A percentile compares a stretch with the other conserved stretches of the same genome.
phyloP scores from a whole-genome alignment of 805 yeast species.

The Ogataea nitratoaversa region DNA sequence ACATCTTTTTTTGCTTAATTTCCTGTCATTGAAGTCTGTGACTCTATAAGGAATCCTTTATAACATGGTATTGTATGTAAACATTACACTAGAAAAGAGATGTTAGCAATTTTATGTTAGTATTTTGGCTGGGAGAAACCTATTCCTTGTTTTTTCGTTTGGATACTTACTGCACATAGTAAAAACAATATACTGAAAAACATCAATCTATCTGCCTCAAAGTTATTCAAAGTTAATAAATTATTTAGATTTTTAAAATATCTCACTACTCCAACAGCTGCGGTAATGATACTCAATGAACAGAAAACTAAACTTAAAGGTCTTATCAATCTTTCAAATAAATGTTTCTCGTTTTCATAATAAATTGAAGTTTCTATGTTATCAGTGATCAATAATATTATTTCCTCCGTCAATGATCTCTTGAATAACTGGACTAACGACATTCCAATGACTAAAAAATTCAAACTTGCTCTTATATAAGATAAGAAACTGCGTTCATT shows the following conservation, averaged over 20 bases:
- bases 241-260: conserved; percentile 17
- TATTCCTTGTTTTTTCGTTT: too few relatives aligned
- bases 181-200: conserved; percentile 6
- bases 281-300: conserved; percentile 6
- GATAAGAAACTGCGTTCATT: conserved; percentile 48
- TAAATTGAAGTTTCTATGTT: not conserved
- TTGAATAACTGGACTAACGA: not conserved
- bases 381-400: not conserved
- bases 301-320: conserved; percentile 14
- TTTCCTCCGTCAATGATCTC: conserved; percentile 1
- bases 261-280: conserved; percentile 10
- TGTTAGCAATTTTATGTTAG: not conserved
- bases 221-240: conserved; percentile 11
- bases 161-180: conserved; percentile 11
- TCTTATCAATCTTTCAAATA: conserved; percentile 9
- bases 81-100: conserved; percentile 2
- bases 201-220: conserved; percentile 15
- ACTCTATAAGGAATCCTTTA: not conserved
- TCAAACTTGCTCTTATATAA: conserved; percentile 39
- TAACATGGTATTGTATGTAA: conserved; percentile 3
- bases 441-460: conserved; percentile 32
- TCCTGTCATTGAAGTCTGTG: not conserved
- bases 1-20: not conserved
- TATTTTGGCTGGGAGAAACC: too few relatives aligned
- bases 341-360: conserved; percentile 1